phyloP scores from a whole-genome alignment of 1,139 yeast genomes.

The Kodamaea fungicola region DNA sequence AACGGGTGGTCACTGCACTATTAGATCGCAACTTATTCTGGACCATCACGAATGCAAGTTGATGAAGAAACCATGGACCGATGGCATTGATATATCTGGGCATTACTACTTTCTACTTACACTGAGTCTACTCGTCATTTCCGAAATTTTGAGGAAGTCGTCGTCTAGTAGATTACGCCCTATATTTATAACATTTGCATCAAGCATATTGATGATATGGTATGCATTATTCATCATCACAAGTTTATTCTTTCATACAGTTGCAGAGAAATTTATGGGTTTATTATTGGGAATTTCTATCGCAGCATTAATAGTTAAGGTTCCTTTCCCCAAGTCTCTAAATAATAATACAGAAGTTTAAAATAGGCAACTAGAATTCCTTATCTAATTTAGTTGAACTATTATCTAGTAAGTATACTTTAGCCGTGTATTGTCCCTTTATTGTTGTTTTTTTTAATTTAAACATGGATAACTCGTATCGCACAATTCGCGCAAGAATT shows the following conservation, averaged over 20 bases:
- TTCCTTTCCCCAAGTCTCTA: background rate
- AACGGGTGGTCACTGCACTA: conserved; percentile 42
- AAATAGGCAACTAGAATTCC: too few species aligned
- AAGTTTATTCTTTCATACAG: conserved; percentile 60
- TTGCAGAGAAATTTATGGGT: conserved; percentile 54
- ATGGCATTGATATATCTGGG: conserved; percentile 64
- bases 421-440: too few species aligned
- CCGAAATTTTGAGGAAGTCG: conserved; percentile 20
- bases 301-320: background rate
- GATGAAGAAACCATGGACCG: conserved; percentile 42
- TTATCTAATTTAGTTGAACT: too few species aligned
- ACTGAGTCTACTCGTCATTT: conserved; percentile 43
- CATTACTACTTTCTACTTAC: conserved; percentile 55
- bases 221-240: conserved; percentile 47
- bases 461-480: too few species aligned
- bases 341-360: background rate
- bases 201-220: conserved; percentile 34
- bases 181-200: conserved; percentile 6
- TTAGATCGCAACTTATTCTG: background rate
- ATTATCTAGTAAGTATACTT: too few species aligned
- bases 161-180: conserved; percentile 3
- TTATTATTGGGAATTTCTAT: conserved; percentile 38
- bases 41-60: conserved; percentile 1
- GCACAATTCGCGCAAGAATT: background rate
- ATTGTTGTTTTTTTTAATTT: too few species aligned